Base-by-base conservation (phyloP, 2,329 filamentous ascomycete genomes). In the Coleophoma cylindrospora region DNA sequence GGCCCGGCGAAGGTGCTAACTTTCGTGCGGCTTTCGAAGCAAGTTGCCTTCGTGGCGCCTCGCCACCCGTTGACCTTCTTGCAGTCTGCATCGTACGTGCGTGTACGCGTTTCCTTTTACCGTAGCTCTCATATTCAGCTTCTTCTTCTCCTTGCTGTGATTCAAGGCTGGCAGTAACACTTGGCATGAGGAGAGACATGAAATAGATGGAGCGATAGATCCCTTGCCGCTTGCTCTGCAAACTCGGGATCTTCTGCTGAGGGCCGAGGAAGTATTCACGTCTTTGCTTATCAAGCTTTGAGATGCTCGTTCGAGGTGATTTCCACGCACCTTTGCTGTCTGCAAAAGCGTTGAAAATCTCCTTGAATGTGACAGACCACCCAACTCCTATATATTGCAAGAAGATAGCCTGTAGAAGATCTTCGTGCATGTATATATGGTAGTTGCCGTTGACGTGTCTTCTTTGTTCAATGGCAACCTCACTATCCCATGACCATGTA, bases 11-110 rank as follows among this genome's bases (percentile, higher is more conserved):
- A 21, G 34, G 50, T 34, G 46, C 34, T 7, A 36, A 52, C 50
- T 46, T 47, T 80, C 91, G 91, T 68, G 91, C 91, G 61, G 90
- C 91, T 80, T 87, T 87, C 80, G 90, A 94, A 66, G 91, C 91
- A 66, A 96, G 89, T 84, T 95, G 91, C 88, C 96, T 96, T 74
- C 82, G 80, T 56, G 82, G 82, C 63, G 82, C 81, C 76, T 84
- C 84, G 77, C 81, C 81, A 81, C 81, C 81, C 64, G 81, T 85
- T 71, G 81, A 85, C 78, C 95, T 84, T 66, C 81, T 80, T 65
- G 81, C 80, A 65, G 57, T 61, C 57, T 66, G 63, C 33, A 27
- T 17, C 32, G 33, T 34, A 3, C 7, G 14, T 46, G 22, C 14
- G 6, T 47, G 45, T 33, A 46, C 38, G 13, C 40, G 51, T 34